A percentile compares a stretch with the other conserved stretches of the same genome.
Evolutionary conservation across 1,139 yeast genomes (phyloP).

Genomic region (Taiozyma sp.): DNA sequence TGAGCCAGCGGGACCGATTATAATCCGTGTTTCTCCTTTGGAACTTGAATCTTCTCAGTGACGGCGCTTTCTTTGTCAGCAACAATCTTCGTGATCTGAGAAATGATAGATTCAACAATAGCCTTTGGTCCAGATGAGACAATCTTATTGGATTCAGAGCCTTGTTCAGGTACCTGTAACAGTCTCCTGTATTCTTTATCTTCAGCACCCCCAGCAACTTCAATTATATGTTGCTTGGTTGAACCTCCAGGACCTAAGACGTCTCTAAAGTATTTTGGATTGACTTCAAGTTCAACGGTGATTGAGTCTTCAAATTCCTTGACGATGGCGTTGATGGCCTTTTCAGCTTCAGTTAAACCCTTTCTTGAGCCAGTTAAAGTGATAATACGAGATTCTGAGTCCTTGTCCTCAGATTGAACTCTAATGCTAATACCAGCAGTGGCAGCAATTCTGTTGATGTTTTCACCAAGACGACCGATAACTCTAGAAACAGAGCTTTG

Average conservation of each 20-base stretch:
- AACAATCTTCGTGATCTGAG: constrained; percentile 61
- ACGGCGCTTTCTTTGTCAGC: constrained; percentile 61
- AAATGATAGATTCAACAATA: constrained; percentile 67
- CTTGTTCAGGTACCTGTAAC: constrained; percentile 73
- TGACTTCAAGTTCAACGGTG: constrained; percentile 60
- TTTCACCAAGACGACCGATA: constrained; percentile 87
- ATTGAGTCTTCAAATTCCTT: constrained; percentile 64
- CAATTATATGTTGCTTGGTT: constrained; percentile 67
- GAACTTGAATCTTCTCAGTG: constrained; percentile 52
- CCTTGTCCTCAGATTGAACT: constrained; percentile 43
- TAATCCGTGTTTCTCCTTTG: constrained; percentile 72
- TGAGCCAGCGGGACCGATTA: constrained; percentile 78
- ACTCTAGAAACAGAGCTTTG: constrained; percentile 71
- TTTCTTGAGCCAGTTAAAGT: constrained; percentile 76
- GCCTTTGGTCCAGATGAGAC: constrained; percentile 71
- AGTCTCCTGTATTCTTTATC: constrained; percentile 45
- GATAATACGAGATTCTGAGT: constrained; percentile 46
- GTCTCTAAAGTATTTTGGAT: constrained; percentile 73
- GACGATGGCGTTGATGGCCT: constrained; percentile 59
- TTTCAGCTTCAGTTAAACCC: constrained; percentile 73
- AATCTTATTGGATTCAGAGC: constrained; percentile 57
- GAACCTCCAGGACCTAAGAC: constrained; percentile 83
- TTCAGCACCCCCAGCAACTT: constrained; percentile 69
- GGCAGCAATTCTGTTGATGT: constrained; percentile 77
- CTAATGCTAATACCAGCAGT: constrained; percentile 75